Evolutionary conservation across 768 basidiomycete species (phyloP), one percentile per base, ranked within the genome.

Genomic region (Pholiota microspora): DNA sequence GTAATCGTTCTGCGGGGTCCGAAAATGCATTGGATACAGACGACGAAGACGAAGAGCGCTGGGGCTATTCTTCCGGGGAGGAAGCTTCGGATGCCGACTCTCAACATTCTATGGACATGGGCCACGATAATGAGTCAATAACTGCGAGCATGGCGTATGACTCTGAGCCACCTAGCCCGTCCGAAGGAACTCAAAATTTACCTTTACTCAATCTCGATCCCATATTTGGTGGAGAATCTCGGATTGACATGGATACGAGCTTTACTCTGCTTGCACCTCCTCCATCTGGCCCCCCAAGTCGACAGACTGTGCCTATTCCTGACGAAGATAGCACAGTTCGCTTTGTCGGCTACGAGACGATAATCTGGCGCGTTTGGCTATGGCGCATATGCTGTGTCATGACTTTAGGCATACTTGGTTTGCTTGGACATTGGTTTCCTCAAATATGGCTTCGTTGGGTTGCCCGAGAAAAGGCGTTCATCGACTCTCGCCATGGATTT

Each of bases 381-480:
- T 99, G 97, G 96, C 77, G 81, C 58, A 28, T 77, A 9, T 80
- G 81, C 4, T 92, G 90, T 62, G 58, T 90, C 5, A 47, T 88
- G 7, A 83, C 85, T 1, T 71, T 86, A 9, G 96, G 97, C 4
- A 68, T 82, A 4, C 73, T 98, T 18, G 86, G 80, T 9, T 77
- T 99, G 15, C 69, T 95, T 7, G 95, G 94, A 3, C 86, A 94
- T 63, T 99, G 97, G 97, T 85, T 97, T 59, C 97, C 97, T 53
- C 82, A 79, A 4, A 59, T 94, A 24, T 98, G 97, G 97, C 81
- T 98, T 48, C 83, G 83, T 25, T 95, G 88, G 82, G 89, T 91
- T 18, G 84, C 92, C 1, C 78, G 73, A 42, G 92, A 95, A 69
- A 91, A 82, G 50, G 88, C 89, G 18, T 99, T 98, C 63, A 82